Base-by-base conservation (phyloP, 148 eudicot genomes). In the Cornus suecica region DNA sequence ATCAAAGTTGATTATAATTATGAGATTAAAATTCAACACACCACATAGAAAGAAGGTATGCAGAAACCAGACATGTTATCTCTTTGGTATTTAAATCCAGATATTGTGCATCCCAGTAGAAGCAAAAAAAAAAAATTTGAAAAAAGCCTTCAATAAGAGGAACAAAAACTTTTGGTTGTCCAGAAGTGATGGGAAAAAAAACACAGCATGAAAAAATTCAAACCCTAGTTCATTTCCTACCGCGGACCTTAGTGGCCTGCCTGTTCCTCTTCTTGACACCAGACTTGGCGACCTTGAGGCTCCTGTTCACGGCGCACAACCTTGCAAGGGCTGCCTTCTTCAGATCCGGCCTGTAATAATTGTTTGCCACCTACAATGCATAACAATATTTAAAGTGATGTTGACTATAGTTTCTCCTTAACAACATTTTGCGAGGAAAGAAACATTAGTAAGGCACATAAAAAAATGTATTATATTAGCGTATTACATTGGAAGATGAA, bases 181-280 rank as follows among this genome's bases (percentile, higher is more conserved):
- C 37, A 48, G 7, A 34, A 56, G 31, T 41, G 58, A 29, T 20
- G 52, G 30, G 29, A 66, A 66, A 66, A 37, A 24, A 37, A 26
- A 13, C 32, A 23, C 42, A 4, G 54, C 54, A 48, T 58, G 62
- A 58, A 6, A 58, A 58, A 37, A 8, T 26, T 27, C 25, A 58
- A 10, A 0, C 23, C 65, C 64, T 31, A 54, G 62, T 80, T 79
- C 83, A 85, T 78, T 84, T 86, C 87, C 91, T 82, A 83, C 87
- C 90, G 58, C 26, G 65, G 80, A 81, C 45, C 86, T 74, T 87
- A 32, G 81, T 27, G 26, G 94, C 88, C 82, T 94, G 98, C 83
- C 94, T 91, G 90, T 86, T 94, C 89, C 79, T 94, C 93, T 94
- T 94, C 94, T 94, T 94, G 68, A 83, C 91, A 69, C 98, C 97